These are phyloP conservation scores for Oehlia diaphana DNA, from an alignment of 192 early-diverging fungal genomes.

Conservation along the genomic window DNA sequence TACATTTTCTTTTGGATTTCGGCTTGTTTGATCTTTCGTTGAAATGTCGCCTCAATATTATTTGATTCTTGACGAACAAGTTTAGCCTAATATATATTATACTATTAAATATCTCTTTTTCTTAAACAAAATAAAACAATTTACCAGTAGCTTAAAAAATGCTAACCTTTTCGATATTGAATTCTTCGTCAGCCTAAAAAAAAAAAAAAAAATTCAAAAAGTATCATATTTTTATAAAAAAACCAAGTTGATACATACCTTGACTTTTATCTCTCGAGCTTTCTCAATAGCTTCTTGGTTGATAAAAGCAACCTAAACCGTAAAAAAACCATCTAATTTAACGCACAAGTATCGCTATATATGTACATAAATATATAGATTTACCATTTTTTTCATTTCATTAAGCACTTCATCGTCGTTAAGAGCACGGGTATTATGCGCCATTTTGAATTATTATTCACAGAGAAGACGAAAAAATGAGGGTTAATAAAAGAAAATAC, in stretches of 20 bases:
- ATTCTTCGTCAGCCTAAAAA: slow-evolving; percentile 94
- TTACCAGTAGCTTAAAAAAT: not conserved
- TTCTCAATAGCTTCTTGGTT: slow-evolving; percentile 99
- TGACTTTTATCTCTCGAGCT: slow-evolving; percentile 97
- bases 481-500: not conserved
- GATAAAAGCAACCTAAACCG: slow-evolving; percentile 88
- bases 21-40: slow-evolving; percentile 97
- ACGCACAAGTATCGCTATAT: not conserved
- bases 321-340: not conserved
- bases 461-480: not conserved
- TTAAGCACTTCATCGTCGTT: slow-evolving; percentile 94
- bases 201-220: not conserved
- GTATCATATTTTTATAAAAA: not conserved
- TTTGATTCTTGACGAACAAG: slow-evolving; percentile 96
- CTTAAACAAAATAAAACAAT: not conserved
- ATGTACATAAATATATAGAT: not conserved
- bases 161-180: slow-evolving; percentile 97
- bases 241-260: slow-evolving; percentile 54
- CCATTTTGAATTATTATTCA: slow-evolving; percentile 30
- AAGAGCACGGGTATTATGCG: slow-evolving; percentile 60
- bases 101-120: not conserved
- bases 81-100: slow-evolving; percentile 67
- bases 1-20: slow-evolving; percentile 95
- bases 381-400: slow-evolving; percentile 99
- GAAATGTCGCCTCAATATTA: slow-evolving; percentile 93